Conservation (phyloP, 345 rosid species). For the Lepidium didymum region DNA sequence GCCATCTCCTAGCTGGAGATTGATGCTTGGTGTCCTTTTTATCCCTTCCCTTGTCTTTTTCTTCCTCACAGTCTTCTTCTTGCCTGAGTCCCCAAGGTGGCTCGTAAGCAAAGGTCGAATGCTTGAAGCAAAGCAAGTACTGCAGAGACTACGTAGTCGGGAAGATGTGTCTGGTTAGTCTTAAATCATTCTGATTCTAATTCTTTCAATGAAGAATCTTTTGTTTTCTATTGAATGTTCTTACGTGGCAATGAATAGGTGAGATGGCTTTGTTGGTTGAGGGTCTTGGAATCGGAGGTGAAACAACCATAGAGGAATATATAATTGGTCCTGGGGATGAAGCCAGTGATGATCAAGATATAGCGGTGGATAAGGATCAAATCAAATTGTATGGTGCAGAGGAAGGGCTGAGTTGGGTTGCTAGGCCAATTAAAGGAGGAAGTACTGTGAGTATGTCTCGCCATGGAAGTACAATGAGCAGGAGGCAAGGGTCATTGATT, state of each 20-base stretch:
- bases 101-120: slow-evolving; percentile 92
- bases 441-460: slow-evolving; percentile 60
- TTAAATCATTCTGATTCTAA: not conserved
- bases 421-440: slow-evolving; percentile 74
- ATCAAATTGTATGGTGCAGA: slow-evolving; percentile 88
- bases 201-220: not conserved
- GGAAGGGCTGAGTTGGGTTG: slow-evolving; percentile 77
- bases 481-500: slow-evolving; percentile 41
- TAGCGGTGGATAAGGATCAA: slow-evolving; percentile 59
- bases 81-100: slow-evolving; percentile 99
- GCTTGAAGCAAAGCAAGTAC: slow-evolving; percentile 80
- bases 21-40: slow-evolving; percentile 94
- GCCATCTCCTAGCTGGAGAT: slow-evolving; percentile 79
- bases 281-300: slow-evolving; percentile 85
- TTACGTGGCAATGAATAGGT: slow-evolving; percentile 49
- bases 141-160: slow-evolving; percentile 69
- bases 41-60: slow-evolving; percentile 69
- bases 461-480: slow-evolving; percentile 55
- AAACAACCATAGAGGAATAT: slow-evolving; percentile 81
- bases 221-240: not conserved
- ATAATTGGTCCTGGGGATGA: slow-evolving; percentile 71
- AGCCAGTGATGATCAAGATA: slow-evolving; percentile 46
- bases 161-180: slow-evolving; percentile 89
- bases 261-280: slow-evolving; percentile 97
- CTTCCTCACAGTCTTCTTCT: slow-evolving; percentile 50